These are phyloP conservation scores for Didymella sp. DNA, from an alignment of 2,329 filamentous ascomycete genomes.

Conservation along the genomic window DNA sequence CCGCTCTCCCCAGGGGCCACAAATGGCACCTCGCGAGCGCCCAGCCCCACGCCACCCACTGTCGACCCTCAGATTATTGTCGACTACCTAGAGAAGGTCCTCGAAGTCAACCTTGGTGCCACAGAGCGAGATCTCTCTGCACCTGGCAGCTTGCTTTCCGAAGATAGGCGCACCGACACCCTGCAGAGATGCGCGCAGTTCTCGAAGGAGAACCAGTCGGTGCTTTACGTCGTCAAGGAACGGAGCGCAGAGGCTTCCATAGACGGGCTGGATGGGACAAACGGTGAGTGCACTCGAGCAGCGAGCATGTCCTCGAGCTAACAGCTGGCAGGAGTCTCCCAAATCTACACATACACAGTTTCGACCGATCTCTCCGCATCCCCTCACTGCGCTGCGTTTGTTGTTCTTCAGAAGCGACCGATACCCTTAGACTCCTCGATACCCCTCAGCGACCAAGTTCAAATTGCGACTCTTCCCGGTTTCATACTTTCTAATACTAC, in stretches of 20 bases:
- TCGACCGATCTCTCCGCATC: slow-evolving; percentile 82
- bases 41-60: slow-evolving; percentile 47
- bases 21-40: slow-evolving; percentile 49
- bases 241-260: slow-evolving; percentile 57
- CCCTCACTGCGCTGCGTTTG: slow-evolving; percentile 80
- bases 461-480: slow-evolving; percentile 90
- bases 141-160: slow-evolving; percentile 81
- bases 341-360: slow-evolving; percentile 75
- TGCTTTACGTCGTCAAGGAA: slow-evolving; percentile 91
- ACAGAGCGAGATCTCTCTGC: slow-evolving; percentile 78
- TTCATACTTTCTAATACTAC: slow-evolving; percentile 72
- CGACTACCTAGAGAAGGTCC: slow-evolving; percentile 57
- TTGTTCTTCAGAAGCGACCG: slow-evolving; percentile 89
- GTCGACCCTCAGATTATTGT: slow-evolving; percentile 58
- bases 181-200: slow-evolving; percentile 87
- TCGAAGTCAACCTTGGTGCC: slow-evolving; percentile 58
- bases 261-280: slow-evolving; percentile 42
- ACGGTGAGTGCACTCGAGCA: slow-evolving; percentile 34
- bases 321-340: slow-evolving; percentile 53
- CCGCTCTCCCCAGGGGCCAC: slow-evolving; percentile 50
- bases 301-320: slow-evolving; percentile 24
- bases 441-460: slow-evolving; percentile 86
- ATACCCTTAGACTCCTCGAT: slow-evolving; percentile 83
- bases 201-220: slow-evolving; percentile 84
- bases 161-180: slow-evolving; percentile 75